Percentiles rank a stretch among this genome's conserved stretches.
Conservation (phyloP, 345 rosid genomes). For the Passiflora organensis region DNA sequence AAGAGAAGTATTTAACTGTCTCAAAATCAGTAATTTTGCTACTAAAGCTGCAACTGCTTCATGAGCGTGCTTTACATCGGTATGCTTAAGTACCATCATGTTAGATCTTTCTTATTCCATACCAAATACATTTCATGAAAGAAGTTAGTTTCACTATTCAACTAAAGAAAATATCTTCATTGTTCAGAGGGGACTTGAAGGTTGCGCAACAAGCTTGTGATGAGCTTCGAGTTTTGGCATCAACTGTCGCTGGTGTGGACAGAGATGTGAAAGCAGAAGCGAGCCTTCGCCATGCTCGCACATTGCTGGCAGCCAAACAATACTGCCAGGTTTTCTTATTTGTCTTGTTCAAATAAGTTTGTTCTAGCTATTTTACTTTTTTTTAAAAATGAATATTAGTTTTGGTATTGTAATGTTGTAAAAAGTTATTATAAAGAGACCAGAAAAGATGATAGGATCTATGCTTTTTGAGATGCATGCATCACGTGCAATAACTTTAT, state of each 20-base stretch:
- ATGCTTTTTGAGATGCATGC: not conserved
- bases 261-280: constrained; percentile 87
- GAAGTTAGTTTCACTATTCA: constrained; percentile 5
- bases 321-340: constrained; percentile 63
- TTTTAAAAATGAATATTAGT: not conserved
- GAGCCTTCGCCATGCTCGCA: constrained; percentile 82
- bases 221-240: constrained; percentile 83
- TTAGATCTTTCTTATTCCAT: constrained; percentile 5
- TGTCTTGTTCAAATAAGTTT: not conserved
- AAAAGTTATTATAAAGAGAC: too few relatives aligned
- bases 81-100: constrained; percentile 25
- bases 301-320: constrained; percentile 92
- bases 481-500: too few relatives aligned
- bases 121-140: constrained; percentile 2
- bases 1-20: constrained; percentile 67
- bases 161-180: constrained; percentile 10
- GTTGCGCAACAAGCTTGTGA: constrained; percentile 78
- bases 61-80: constrained; percentile 87
- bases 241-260: constrained; percentile 77
- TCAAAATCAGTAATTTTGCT: constrained; percentile 72
- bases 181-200: constrained; percentile 69
- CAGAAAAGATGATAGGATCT: not conserved
- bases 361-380: not conserved
- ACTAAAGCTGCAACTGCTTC: constrained; percentile 86
- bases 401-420: not conserved